Conservation (phyloP, 345 rosid species). For the Sonneratia alba region DNA sequence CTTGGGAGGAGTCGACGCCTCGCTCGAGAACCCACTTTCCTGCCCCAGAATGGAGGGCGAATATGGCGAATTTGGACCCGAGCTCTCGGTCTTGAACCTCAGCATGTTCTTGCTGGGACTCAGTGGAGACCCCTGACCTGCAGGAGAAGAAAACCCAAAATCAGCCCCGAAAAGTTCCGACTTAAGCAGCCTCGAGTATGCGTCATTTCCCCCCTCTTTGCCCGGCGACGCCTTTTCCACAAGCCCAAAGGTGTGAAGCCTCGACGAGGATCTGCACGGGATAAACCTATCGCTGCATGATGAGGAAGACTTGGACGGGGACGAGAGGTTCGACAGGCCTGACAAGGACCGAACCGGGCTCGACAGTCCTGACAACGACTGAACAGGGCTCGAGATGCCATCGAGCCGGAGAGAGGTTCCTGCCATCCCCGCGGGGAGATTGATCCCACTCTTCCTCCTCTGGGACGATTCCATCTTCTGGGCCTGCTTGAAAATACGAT, state of each 20-base stretch:
- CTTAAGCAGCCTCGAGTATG: constrained; percentile 61
- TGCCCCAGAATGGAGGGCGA: constrained; percentile 74
- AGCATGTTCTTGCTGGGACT: constrained; percentile 76
- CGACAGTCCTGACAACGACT: constrained; percentile 55
- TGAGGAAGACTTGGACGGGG: constrained; percentile 62
- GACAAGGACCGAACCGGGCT: constrained; percentile 32
- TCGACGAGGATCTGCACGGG: constrained; percentile 91
- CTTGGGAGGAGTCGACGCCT: constrained; percentile 72
- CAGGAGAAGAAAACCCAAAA: constrained; percentile 73
- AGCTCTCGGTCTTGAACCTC: constrained; percentile 75
- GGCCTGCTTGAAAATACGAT: constrained; percentile 3
- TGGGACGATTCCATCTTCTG: constrained; percentile 56
- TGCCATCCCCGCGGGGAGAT: constrained; percentile 86
- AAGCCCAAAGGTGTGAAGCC: constrained; percentile 81
- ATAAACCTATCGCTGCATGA: constrained; percentile 87
- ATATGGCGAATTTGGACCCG: constrained; percentile 67
- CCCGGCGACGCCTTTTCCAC: constrained; percentile 64
- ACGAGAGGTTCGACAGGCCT: constrained; percentile 52
- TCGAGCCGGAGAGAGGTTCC: constrained; percentile 59
- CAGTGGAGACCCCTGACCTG: constrained; percentile 74
- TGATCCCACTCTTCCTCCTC: constrained; percentile 57
- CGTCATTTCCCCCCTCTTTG: constrained; percentile 91
- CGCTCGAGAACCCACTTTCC: constrained; percentile 50
- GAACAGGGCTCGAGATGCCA: constrained; percentile 44
- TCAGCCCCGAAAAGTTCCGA: constrained; percentile 94